These are phyloP conservation scores for Phytophthora uliginosa DNA, from an alignment of 352 stramenopile species.

Conservation along the genomic window DNA sequence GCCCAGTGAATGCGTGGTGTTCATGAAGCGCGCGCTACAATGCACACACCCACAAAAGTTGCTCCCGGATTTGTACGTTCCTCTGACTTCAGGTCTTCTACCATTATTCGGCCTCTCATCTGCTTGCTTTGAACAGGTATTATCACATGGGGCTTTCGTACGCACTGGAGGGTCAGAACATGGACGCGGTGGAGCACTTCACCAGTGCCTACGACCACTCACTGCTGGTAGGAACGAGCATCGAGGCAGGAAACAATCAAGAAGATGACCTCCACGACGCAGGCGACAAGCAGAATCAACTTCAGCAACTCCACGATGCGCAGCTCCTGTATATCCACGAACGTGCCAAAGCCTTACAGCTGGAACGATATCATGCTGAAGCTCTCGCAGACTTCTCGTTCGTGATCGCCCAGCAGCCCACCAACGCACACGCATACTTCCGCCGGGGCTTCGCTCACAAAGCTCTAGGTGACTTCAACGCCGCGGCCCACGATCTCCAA, in stretches of 20 bases:
- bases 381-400: constrained; percentile 79
- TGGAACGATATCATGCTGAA: constrained; percentile 78
- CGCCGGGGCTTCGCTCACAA: constrained; percentile 83
- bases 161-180: constrained; percentile 58
- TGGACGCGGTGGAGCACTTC: constrained; percentile 78
- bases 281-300: constrained; percentile 25
- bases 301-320: constrained; percentile 34
- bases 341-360: constrained; percentile 79
- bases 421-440: constrained; percentile 88
- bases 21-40: constrained; percentile 53
- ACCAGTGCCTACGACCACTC: constrained; percentile 48
- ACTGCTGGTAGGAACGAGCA: constrained; percentile 17
- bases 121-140: constrained; percentile 46
- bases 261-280: constrained; percentile 13
- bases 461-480: constrained; percentile 59
- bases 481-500: constrained; percentile 79
- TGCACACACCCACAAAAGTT: constrained; percentile 36
- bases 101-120: background rate
- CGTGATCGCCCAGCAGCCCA: constrained; percentile 76
- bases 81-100: background rate
- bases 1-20: constrained; percentile 54
- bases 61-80: constrained; percentile 70
- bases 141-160: constrained; percentile 79
- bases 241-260: constrained; percentile 28
- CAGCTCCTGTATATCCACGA: constrained; percentile 73